phyloP scores from a whole-genome alignment of 176 grass and related monocot genomes.

The Neostapfia colusana region DNA sequence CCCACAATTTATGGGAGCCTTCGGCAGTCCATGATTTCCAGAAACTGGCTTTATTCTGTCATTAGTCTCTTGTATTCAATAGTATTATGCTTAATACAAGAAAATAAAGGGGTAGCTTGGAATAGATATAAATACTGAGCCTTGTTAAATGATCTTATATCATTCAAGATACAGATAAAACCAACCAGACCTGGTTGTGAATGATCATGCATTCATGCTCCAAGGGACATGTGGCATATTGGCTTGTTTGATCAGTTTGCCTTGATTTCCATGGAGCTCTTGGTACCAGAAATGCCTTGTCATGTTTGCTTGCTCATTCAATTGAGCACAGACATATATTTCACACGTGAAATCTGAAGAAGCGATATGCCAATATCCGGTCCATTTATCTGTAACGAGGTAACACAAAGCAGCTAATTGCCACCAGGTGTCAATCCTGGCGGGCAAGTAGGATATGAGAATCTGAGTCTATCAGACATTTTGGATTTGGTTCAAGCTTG shows the following conservation, averaged over 20 bases:
- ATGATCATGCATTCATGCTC: conserved; percentile 6
- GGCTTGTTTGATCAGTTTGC: not conserved
- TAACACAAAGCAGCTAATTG: conserved; percentile 1
- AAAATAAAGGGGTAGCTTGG: not conserved
- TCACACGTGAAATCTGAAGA: not conserved
- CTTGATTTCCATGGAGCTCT: not conserved
- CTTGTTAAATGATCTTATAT: not conserved
- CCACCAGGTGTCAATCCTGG: not conserved
- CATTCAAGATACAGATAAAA: not conserved
- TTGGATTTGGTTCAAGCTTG: not conserved
- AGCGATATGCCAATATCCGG: not conserved
- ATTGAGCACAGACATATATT: not conserved
- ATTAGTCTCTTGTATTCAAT: not conserved
- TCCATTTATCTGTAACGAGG: not conserved
- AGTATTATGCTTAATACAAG: conserved; percentile 3
- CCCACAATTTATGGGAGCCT: too few species aligned
- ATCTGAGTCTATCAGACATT: not conserved
- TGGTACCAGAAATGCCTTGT: not conserved
- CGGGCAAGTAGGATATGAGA: not conserved
- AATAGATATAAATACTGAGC: not conserved
- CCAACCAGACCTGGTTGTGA: not conserved
- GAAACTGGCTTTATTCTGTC: not conserved
- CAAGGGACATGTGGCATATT: conserved; percentile 17
- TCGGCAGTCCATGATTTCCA: conserved; percentile 3
- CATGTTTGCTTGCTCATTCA: not conserved